Evolutionary conservation across 352 stramenopile species (phyloP).

Genomic region (Globisporangium nunn): DNA sequence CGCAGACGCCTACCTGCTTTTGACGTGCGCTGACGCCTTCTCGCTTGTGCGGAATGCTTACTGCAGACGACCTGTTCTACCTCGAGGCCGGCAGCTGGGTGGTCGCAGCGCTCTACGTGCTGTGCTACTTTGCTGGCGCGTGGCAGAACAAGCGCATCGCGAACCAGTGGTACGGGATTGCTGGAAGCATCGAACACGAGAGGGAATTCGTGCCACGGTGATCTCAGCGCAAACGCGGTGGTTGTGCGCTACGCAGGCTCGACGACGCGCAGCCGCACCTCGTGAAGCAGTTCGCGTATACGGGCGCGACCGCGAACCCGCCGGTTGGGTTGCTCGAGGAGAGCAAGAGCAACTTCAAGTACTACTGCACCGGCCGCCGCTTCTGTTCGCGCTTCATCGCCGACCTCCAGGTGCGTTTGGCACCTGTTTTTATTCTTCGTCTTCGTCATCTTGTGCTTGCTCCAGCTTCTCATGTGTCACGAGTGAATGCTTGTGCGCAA

Average conservation of each 20-base stretch:
- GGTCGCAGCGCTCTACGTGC: constrained; percentile 41
- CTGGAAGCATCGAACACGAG: no score
- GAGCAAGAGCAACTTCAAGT: constrained; percentile 75
- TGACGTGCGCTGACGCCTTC: no score
- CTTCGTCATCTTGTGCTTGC: not conserved
- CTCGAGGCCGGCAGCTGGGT: constrained; percentile 40
- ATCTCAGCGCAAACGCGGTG: not conserved
- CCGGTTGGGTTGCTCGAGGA: constrained; percentile 62
- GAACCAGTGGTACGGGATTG: constrained; percentile 43
- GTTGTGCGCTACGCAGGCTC: constrained; percentile 20
- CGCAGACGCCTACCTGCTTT: not conserved
- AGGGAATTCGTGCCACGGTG: no score
- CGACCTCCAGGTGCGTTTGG: constrained; percentile 41
- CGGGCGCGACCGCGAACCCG: constrained; percentile 46
- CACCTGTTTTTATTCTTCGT: not conserved
- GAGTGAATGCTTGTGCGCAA: constrained; percentile 2
- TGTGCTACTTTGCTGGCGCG: constrained; percentile 61
- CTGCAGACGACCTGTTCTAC: constrained; percentile 37
- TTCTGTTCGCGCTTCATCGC: constrained; percentile 69
- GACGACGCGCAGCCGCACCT: constrained; percentile 58
- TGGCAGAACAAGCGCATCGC: constrained; percentile 59
- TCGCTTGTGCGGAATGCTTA: not conserved
- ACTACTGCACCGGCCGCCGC: constrained; percentile 75
- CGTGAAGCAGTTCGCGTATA: constrained; percentile 72
- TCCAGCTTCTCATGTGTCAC: not conserved